Evolutionary conservation across 768 basidiomycete species (phyloP), one percentile per base, ranked within the genome.

Genomic region (Cubamyces lactineus): DNA sequence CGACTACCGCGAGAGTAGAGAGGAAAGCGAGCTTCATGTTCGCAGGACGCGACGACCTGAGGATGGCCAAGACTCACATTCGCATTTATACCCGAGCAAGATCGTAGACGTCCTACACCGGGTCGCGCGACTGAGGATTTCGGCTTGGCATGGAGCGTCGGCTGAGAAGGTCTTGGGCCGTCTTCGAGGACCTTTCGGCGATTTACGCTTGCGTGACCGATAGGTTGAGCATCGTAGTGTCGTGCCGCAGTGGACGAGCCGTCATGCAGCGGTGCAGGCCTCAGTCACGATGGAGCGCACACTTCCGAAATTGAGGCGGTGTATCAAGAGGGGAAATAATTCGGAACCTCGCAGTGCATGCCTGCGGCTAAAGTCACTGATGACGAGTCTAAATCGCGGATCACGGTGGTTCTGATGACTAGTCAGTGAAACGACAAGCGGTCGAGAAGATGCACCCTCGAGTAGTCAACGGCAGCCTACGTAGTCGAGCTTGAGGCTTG

Each of bases 11-110:
- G 58, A 80, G 72, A 46, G 72, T 48, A 54, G 74, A 61, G 55
- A 77, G 64, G 19, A 71, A 46, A 17, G 66, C 64, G 17, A 74
- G 53, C 71, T 78, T 79, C 78, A 79, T 80, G 65, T 46, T 67
- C 38, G 63, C 19, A n/a, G 11, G 21, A n/a, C 39, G 43, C 55
- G 30, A 30, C 28, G 41, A 47, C 16, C 51, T 63, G 56, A 40
- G 39, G 52, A n/a, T 23, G 26, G 19, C 38, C 46, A 48, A 41
- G 52, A 19, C 16, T 7, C 21, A 21, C 12, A 23, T 2, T 52
- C 16, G 34, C 23, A 56, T 57, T 59, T 59, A 63, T 63, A 58
- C 45, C 39, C 23, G 30, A 48, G 24, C 45, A 28, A 15, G 17
- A 5, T n/a, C 28, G 6, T 21, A 8, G 6, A 26, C 26, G 40